Conservation (phyloP, 805 yeast species). For the Starmerella stigmatis region DNA sequence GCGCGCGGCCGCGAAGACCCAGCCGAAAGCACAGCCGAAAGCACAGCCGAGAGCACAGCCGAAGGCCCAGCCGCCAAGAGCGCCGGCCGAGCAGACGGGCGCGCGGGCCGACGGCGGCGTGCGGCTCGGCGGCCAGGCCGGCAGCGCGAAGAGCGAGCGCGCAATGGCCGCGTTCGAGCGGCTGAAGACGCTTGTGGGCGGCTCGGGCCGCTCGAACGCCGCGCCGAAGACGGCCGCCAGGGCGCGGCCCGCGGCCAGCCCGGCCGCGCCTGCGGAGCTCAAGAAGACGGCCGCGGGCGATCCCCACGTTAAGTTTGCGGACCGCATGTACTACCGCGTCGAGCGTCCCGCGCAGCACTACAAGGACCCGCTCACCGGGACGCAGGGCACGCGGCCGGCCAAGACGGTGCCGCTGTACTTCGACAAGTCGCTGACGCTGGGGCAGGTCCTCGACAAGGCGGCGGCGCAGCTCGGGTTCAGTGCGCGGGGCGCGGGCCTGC, state of each 20-base stretch:
- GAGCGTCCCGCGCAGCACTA: constrained; percentile 22
- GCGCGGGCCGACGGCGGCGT: too few species aligned
- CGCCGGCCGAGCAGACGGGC: too few species aligned
- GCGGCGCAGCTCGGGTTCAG: constrained; percentile 21
- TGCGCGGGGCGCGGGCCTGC: neutral
- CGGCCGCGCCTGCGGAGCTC: constrained; percentile 9
- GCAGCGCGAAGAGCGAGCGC: constrained; percentile 11
- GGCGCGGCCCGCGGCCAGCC: neutral
- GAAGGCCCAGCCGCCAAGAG: neutral
- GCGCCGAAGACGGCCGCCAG: neutral
- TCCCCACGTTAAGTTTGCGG: constrained; percentile 26
- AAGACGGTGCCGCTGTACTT: constrained; percentile 25
- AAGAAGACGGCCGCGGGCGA: constrained; percentile 32
- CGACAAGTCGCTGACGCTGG: constrained; percentile 19
- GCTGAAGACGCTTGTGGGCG: constrained; percentile 12
- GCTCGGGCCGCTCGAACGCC: constrained; percentile 4
- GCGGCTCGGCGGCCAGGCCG: neutral
- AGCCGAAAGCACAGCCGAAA: neutral
- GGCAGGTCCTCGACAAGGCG: constrained; percentile 27
- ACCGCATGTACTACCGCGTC: constrained; percentile 31
- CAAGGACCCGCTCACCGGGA: constrained; percentile 21
- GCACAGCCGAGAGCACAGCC: neutral
- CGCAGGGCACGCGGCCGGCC: constrained; percentile 19
- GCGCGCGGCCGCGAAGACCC: neutral
- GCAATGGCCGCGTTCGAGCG: constrained; percentile 18